phyloP scores from a whole-genome alignment of 768 basidiomycete species.

The Pleurotus sapidus region DNA sequence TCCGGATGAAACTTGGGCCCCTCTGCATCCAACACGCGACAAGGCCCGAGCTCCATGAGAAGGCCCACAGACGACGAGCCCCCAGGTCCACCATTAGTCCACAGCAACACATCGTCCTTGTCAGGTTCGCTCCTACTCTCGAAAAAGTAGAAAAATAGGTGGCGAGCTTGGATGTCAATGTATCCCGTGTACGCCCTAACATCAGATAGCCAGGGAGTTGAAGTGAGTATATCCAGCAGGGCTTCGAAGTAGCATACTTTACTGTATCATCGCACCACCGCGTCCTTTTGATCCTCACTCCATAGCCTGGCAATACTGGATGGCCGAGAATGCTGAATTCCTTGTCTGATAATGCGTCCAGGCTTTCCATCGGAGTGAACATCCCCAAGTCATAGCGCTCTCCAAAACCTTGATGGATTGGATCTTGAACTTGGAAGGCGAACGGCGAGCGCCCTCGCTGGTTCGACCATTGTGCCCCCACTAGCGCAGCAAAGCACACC shows the following conservation, averaged over 20 bases:
- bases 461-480: too few species aligned
- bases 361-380: neutral
- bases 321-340: conserved; percentile 25
- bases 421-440: too few species aligned
- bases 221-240: neutral
- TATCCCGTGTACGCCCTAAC: conserved; percentile 61
- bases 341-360: neutral
- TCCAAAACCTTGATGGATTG: neutral
- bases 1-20: conserved; percentile 53
- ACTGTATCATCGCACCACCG: conserved; percentile 38
- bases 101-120: conserved; percentile 60
- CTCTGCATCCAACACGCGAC: conserved; percentile 51
- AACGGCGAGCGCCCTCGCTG: too few species aligned
- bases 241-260: conserved; percentile 20
- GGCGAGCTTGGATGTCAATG: conserved; percentile 60
- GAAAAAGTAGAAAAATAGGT: conserved; percentile 78
- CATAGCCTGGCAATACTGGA: conserved; percentile 40
- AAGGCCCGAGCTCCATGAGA: conserved; percentile 80
- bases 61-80: conserved; percentile 52
- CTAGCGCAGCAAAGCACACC: too few species aligned
- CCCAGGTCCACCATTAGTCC: conserved; percentile 47
- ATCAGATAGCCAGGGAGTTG: neutral
- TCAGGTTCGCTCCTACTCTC: conserved; percentile 63
- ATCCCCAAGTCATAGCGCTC: neutral
- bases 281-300: conserved; percentile 37